Evolutionary conservation across 106 monocot genomes (phyloP), one percentile per base, ranked within the genome.

Genomic region (Dioscorea alata): DNA sequence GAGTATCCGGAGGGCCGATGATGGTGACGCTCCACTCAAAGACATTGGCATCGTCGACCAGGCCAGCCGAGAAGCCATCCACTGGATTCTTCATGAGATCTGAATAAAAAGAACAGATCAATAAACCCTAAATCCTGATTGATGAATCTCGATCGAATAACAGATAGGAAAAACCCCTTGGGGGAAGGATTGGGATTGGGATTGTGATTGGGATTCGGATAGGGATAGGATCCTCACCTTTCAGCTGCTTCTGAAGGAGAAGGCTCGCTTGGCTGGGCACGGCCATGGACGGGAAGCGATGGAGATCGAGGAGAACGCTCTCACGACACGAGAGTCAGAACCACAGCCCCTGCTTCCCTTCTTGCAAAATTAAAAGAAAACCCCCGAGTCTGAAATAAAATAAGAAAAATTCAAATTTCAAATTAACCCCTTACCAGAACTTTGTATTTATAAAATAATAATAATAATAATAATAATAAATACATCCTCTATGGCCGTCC

Each of bases 191-290:
- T 61, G 16, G 23, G 18, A 42, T 33, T 17, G 18, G 28, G 28
- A 28, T 33, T 17, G 18, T 1, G 28, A 28, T 61, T 61, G 16
- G 23, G 18, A 42, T 33, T 9, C 18, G 28, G 49, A n/a, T 28
- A n/a, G 34, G 50, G 49, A 19, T 12, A 2, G 28, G n/a, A 52
- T 22, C 14, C 42, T 15, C 25, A 80, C 86, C 86, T 86, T 68
- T 86, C 34, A 86, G 74, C 63, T 86, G 82, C 64, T 86, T 86
- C 6, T 64, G 70, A 63, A 86, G 86, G 59, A 86, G 79, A 54
- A 86, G 82, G 31, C 80, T 79, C 49, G 76, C 86, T 66, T 86
- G 82, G 71, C 73, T 86, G 57, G 67, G 20, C 22, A 54, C 59
- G 31, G 86, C 82, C 82, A 82, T 86, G n/a, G 32, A 58, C 61